Conservation (phyloP, 257 asterid species). For the Rauvolfia tetraphylla region DNA sequence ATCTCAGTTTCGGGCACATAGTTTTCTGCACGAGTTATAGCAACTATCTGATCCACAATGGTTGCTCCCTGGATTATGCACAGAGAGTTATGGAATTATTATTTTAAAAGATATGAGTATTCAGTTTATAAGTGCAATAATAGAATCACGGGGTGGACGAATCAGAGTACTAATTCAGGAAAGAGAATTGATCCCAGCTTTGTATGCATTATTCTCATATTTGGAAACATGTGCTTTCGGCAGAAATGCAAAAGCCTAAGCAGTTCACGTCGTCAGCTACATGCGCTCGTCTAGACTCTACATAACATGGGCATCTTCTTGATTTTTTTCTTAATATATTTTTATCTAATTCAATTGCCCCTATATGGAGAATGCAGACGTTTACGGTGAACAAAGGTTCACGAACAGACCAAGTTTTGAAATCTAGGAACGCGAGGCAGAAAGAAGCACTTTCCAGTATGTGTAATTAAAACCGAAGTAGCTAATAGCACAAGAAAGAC, state of each 20-base stretch:
- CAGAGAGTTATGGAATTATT: background rate
- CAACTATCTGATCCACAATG: conserved; percentile 73
- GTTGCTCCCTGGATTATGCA: conserved; percentile 67
- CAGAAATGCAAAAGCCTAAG: background rate
- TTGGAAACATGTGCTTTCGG: background rate
- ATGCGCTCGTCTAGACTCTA: background rate
- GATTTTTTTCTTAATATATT: background rate
- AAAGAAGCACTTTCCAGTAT: too few relatives aligned
- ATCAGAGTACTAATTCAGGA: background rate
- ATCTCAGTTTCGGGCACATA: conserved; percentile 46
- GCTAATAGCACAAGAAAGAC: background rate
- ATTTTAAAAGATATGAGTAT: background rate
- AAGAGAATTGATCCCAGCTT: background rate
- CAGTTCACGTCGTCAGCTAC: background rate
- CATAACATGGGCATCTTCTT: background rate
- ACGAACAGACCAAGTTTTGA: background rate
- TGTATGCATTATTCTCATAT: background rate
- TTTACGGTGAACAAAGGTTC: background rate
- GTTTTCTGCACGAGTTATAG: conserved; percentile 51
- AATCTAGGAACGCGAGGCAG: background rate
- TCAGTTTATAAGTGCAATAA: background rate
- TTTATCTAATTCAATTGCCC: background rate
- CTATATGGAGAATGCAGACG: background rate
- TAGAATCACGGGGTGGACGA: background rate
- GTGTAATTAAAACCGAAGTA: too few relatives aligned